Evolutionary conservation across 208 protist species (phyloP).

Genomic region (Leishmania martiniquensis): DNA sequence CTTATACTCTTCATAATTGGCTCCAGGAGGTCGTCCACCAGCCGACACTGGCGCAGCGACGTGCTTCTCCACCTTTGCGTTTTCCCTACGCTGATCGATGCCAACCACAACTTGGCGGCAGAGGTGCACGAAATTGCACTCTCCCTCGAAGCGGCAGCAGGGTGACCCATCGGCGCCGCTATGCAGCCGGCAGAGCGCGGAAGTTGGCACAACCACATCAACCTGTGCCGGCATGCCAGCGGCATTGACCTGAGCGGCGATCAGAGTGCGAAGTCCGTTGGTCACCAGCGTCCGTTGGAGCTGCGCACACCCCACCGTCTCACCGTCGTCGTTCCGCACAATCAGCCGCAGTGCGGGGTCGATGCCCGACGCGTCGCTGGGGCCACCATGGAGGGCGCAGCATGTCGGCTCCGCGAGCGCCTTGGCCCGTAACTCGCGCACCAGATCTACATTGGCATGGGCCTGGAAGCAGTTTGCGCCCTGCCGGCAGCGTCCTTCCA

Average conservation of each 20-base stretch:
- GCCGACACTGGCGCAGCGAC: conserved; percentile 14
- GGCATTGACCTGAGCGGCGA: conserved; percentile 35
- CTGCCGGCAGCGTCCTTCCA: conserved; percentile 82
- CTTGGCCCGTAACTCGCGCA: conserved; percentile 49
- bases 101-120: conserved; percentile 48
- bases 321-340: conserved; percentile 39
- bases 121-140: conserved; percentile 87
- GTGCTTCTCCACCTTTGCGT: conserved; percentile 9
- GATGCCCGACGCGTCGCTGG: conserved; percentile 33
- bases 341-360: conserved; percentile 18
- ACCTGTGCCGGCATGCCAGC: conserved; percentile 16
- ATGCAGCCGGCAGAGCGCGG: conserved; percentile 77
- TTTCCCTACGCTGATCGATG: conserved; percentile 16
- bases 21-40: not conserved
- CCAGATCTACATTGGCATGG: conserved; percentile 59
- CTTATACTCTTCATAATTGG: conserved; percentile 18
- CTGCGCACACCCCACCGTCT: conserved; percentile 28
- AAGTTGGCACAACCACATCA: conserved; percentile 54
- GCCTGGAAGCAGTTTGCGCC: conserved; percentile 78
- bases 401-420: conserved; percentile 79
- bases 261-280: conserved; percentile 54
- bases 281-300: conserved; percentile 47
- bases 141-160: conserved; percentile 82
- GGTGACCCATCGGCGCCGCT: conserved; percentile 36
- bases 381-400: conserved; percentile 62